Conservation (phyloP, 352 stramenopile genomes). For the Phytophthora syringae region DNA sequence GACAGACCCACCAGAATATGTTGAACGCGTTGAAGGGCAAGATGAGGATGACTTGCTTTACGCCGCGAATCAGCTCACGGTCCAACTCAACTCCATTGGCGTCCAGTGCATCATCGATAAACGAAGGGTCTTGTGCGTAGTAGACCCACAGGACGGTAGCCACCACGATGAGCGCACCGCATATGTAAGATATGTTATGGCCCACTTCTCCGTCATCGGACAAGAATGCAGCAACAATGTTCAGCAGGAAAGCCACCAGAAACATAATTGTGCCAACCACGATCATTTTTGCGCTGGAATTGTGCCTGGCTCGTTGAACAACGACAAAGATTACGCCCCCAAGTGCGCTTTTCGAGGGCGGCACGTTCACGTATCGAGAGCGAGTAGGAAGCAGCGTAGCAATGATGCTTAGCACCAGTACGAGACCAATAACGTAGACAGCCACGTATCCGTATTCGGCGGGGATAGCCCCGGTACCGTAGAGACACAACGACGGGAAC, state of each 20-base stretch:
- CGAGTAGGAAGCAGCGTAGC: slow-evolving; percentile 40
- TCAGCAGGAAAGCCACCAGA: slow-evolving; percentile 48
- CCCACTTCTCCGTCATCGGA: slow-evolving; percentile 39
- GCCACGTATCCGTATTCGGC: no score
- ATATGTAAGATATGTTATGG: slow-evolving; percentile 52
- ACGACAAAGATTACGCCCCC: slow-evolving; percentile 50
- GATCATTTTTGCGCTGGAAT: slow-evolving; percentile 38
- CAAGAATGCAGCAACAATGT: slow-evolving; percentile 59
- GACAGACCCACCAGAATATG: slow-evolving; percentile 61
- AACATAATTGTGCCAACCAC: slow-evolving; percentile 40
- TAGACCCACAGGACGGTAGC: slow-evolving; percentile 53
- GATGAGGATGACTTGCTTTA: slow-evolving; percentile 55
- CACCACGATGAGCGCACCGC: slow-evolving; percentile 33
- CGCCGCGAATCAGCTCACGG: slow-evolving; percentile 44
- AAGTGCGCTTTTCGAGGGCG: slow-evolving; percentile 43
- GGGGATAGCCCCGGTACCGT: slow-evolving; percentile 68
- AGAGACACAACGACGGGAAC: slow-evolving; percentile 71
- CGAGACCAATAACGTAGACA: slow-evolving; percentile 58
- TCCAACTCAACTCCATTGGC: slow-evolving; percentile 43
- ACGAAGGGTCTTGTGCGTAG: slow-evolving; percentile 45
- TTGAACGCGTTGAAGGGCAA: slow-evolving; percentile 46
- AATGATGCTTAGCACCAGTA: slow-evolving; percentile 42
- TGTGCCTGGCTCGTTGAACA: slow-evolving; percentile 29
- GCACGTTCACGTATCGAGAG: slow-evolving; percentile 53
- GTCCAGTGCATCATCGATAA: slow-evolving; percentile 47